These are phyloP conservation scores for Rostrohypoxylon terebratum DNA, from an alignment of 495 filamentous ascomycete genomes.

Conservation along the genomic window DNA sequence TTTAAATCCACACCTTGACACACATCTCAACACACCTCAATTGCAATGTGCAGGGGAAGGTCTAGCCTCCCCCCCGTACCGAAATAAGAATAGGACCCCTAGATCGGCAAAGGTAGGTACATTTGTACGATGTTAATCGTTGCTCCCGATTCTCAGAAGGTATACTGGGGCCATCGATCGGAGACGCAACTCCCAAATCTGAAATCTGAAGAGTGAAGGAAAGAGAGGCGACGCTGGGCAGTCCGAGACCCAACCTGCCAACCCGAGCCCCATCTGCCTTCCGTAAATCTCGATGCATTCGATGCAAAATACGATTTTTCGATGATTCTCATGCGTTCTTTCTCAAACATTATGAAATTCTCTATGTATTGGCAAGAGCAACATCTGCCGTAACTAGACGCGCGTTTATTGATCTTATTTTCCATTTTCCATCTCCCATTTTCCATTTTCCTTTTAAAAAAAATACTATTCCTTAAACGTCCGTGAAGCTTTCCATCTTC, in stretches of 20 bases:
- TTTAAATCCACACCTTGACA: slow-evolving; percentile 3
- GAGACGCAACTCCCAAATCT: slow-evolving; percentile 10
- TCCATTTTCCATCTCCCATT: too few relatives aligned
- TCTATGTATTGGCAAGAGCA: background rate
- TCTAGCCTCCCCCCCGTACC: slow-evolving; percentile 8
- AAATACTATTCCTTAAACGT: slow-evolving; percentile 1
- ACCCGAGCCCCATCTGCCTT: background rate
- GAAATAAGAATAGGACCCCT: slow-evolving; percentile 19
- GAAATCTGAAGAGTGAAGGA: background rate
- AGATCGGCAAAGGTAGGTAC: slow-evolving; percentile 22
- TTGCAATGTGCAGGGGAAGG: background rate
- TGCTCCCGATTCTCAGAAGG: slow-evolving; percentile 8
- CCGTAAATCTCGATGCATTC: slow-evolving; percentile 9
- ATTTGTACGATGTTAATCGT: slow-evolving; percentile 18
- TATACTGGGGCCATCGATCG: slow-evolving; percentile 1
- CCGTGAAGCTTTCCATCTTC: background rate
- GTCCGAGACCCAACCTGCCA: background rate
- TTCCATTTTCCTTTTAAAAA: too few relatives aligned
- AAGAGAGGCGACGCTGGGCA: slow-evolving; percentile 5
- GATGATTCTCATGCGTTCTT: background rate
- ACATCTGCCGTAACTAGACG: background rate
- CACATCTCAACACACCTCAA: background rate
- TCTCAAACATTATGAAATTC: background rate
- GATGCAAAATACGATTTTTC: slow-evolving; percentile 6
- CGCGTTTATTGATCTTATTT: background rate